Base-by-base conservation (phyloP, 345 rosid species). In the Atalantia buxifolia region DNA sequence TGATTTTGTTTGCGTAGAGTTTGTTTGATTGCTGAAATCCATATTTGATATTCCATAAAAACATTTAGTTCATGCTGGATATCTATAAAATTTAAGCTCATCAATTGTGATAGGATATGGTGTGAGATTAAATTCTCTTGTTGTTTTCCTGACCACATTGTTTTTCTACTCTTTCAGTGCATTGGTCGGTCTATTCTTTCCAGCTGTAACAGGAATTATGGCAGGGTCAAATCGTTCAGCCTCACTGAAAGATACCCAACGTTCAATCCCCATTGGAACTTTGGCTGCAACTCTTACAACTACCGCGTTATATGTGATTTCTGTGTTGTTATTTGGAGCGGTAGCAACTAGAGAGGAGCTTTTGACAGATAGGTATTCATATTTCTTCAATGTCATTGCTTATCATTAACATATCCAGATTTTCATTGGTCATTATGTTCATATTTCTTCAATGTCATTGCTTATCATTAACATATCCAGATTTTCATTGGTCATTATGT, bases 181-280 rank as follows among this genome's bases (percentile, higher is more conserved):
- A 59, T 77, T 97, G 92, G 98, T 97, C 71, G 98, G 99, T 81
- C 94, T 97, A 76, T 97, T 94, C 87, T 97, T 97, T 84, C 99
- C 99, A 79, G 98, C 99, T 69, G 99, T 96, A 69, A 96, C 99
- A 10, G 99, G 98, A 82, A 94, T 96, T 74, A 93, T 97, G 99
- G 98, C 99, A 31, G 98, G 99, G 66, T 97, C 98, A 74, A 97
- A 97, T 85, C 89, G 99, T 85, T 97, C 98, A 77, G 93, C 98
- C 33, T 92, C 96, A 48, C 89, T 97, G 61, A 94, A 92, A 84
- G 99, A 97, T 79, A 97, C 99, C 8, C 99, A 97, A 79, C 95
- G 88, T 62, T 97, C 99, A 76, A 97, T 97, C 79, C 98, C 99
- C 2, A 8, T 94, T 35, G 99, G 99, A 77, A 97, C 99, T 70